Evolutionary conservation across 2,329 filamentous ascomycete genomes (phyloP), one percentile per base, ranked within the genome.

Genomic region (Fusarium avenaceum): DNA sequence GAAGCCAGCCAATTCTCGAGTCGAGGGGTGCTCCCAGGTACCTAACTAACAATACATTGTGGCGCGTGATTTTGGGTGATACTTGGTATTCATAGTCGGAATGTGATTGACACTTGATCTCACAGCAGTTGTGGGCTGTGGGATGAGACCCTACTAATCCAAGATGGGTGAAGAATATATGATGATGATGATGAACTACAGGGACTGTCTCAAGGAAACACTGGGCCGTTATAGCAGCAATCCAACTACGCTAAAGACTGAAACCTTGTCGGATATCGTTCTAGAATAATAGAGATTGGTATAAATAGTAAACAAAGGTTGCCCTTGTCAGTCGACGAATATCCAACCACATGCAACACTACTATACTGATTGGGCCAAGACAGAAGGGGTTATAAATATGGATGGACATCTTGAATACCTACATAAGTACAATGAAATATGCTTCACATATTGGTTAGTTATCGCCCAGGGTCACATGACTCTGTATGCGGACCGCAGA

Each of bases 41-140:
- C 38, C 33, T 33, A 48, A 42, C 33, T 33, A 69, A 39, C 56
- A 52, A 52, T 58, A 48, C 40, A 48, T 46, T 67, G 62, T 67
- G 57, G 66, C 49, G 49, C 46, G 48, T 57, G 39, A 42, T 49
- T 59, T 50, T 38, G 22, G 38, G 57, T 57, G 40, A 45, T 44
- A 57, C 51, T 40, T 63, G 42, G 52, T 33, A 33, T 48, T 63
- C n/a, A 35, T 28, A 19, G 22, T 44, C 35, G 66, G 66, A 69
- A 69, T 70, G 66, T 70, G 57, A 70, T 52, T 47, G 40, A 48
- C 60, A 59, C 47, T 52, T 51, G 24, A 59, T 64, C 32, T 28
- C 38, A 64, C 60, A 59, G 35, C 46, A 58, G 46, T 52, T 42
- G 61, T n/a, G 35, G 17, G 35, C n/a, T 38, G 35, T n/a, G 13